Percentiles rank a stretch among this genome's conserved stretches.
These are phyloP conservation scores for Polytrichum formosum DNA, from an alignment of 225 moss, liverwort and hornwort species.

Conservation along the genomic window DNA sequence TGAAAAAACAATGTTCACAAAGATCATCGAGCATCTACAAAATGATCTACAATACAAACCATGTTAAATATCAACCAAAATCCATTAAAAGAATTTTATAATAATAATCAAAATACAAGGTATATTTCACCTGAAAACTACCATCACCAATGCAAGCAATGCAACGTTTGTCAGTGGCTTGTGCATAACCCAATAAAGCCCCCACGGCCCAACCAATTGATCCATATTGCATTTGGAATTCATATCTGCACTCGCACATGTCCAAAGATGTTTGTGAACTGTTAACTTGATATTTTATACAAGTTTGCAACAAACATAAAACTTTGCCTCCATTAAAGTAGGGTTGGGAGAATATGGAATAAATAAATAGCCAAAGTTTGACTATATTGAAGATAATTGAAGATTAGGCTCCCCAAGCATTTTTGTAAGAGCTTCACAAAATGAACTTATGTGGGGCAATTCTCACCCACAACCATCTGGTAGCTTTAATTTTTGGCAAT, in stretches of 20 bases:
- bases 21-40: no score
- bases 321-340: neutral
- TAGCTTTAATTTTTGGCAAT: conserved; percentile 14
- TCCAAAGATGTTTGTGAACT: neutral
- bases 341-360: no score
- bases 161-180: conserved; percentile 36
- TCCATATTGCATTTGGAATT: conserved; percentile 76
- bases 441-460: neutral
- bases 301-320: neutral
- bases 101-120: no score
- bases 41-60: no score
- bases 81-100: no score
- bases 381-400: neutral
- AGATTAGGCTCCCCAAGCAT: neutral
- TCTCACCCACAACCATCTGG: conserved; percentile 22
- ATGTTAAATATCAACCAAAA: no score
- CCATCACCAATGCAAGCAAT: conserved; percentile 70
- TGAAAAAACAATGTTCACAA: no score
- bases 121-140: conserved; percentile 53
- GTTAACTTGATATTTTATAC: neutral
- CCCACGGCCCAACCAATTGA: conserved; percentile 65
- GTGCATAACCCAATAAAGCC: conserved; percentile 56
- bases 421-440: neutral
- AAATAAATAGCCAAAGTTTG: no score
- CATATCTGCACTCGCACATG: conserved; percentile 14